Base-by-base conservation (phyloP, 164 flowering plant genomes). In the Vitis labrusca region DNA sequence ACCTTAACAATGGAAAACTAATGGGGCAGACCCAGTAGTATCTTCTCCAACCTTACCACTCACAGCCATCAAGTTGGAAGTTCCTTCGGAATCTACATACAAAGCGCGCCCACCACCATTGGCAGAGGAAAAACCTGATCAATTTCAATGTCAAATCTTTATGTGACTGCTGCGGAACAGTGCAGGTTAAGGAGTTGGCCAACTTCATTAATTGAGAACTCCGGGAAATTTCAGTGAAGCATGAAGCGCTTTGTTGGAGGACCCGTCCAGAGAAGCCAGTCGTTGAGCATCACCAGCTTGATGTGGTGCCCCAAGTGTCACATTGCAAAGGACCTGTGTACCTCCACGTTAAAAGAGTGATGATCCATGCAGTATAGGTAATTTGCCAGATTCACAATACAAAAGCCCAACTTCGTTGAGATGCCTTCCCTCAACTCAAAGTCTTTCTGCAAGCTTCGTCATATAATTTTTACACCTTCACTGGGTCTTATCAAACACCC, bases 151-250 rank as follows among this genome's bases (percentile, higher is more conserved):
- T 44, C 23, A 55, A 58, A 32, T 62, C 56, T 51, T 19, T 44
- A n/a, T 8, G 23, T 32, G 50, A 55, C 37, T 27, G 12, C 49
- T 27, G 69, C 56, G 60, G 63, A 63, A 14, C 3, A 10, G 9
- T 2, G 51, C 17, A 56, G 65, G 16, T 14, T 54, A 54, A 54
- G 17, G 63, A 57, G 73, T 60, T 51, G 63, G 52, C 93, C 98
- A 70, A 95, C 94, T 85, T 95, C 99, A 87, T 95, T 91, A 56
- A 88, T 95, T 17, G 89, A 91, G 74, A 82, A 95, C 68, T 98
- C 97, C 19, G 99, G 99, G 74, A 95, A 95, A 79, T 88, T 90
- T 69, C 93, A 95, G 71, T 95, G 99, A 80, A 95, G 99, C 99
- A 95, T 95, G 84, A 95, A 95, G 61, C 94, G 92, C 80, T 95